Base-by-base conservation (phyloP, 1,139 yeast genomes). In the Saccharomycopsis crataegensis region DNA sequence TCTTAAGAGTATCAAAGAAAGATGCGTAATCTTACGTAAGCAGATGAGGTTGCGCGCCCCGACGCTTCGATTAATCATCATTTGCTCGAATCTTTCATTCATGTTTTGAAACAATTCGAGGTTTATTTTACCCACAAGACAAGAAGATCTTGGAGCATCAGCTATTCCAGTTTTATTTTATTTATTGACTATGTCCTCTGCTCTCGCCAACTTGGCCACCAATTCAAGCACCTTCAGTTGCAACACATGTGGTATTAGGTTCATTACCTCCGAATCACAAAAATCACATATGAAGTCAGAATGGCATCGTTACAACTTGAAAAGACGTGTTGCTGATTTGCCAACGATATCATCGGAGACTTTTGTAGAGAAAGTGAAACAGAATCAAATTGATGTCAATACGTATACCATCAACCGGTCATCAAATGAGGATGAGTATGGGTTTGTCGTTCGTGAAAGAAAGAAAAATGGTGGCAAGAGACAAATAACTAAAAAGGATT, bases 231-330 rank as follows among this genome's bases (percentile, higher is more conserved):
- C 28, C 28, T 43, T 17, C 28, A 8, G 45, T 2, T 90, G 98
- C 65, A 85, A 87, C 62, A 85, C 96, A 40, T 90, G 98, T 66
- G 83, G 82, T 8, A 79, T 87, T 55, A 79, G 79, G 54, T 90
- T 90, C 64, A 80, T 83, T 38, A 76, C 85, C 9, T 86, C 94
- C 22, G 94, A 86, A 58, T 72, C 83, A 53, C 98, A 90, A 69
- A 75, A 96, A 59, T 78, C 79, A 60, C 98, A 90, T 64, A 91
- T 90, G 96, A 87, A 86, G 66, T 83, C 96, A 1, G 97, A 91
- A 59, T 91, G 97, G 97, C 97, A 90, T 65, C 74, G 96, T 60
- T 93, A 88, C 67, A 91, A 90, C 65, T 76, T 93, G 65, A 93
- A 93, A 69, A 78, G 99, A 68, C 77, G 96, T 64, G 96, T 93